phyloP scores from a whole-genome alignment of 2,329 filamentous ascomycete species.

The Penicillium polonicum region DNA sequence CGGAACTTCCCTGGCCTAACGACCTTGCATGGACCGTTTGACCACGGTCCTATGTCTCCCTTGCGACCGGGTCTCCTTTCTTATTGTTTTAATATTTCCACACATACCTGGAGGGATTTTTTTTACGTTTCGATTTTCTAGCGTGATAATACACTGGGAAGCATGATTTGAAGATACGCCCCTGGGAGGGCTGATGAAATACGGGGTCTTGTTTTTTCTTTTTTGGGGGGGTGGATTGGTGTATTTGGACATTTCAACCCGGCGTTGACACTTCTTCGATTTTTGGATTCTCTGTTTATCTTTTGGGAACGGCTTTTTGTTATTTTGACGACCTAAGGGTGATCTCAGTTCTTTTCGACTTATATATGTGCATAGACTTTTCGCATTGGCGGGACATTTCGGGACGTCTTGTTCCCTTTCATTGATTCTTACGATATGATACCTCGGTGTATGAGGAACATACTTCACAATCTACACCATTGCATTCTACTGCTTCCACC shows the following conservation, averaged over 20 bases:
- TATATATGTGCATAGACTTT: constrained; percentile 13
- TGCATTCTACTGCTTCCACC: not conserved
- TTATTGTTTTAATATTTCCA: constrained; percentile 26
- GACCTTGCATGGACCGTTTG: constrained; percentile 11
- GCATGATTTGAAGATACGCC: constrained; percentile 18
- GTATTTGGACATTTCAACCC: not conserved
- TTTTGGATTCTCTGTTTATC: constrained; percentile 8
- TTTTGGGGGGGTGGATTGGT: not conserved
- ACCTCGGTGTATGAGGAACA: constrained; percentile 15
- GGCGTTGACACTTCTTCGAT: constrained; percentile 10
- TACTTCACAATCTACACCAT: constrained; percentile 6
- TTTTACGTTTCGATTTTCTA: constrained; percentile 12
- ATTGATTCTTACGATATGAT: constrained; percentile 25
- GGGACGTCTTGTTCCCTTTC: constrained; percentile 9
- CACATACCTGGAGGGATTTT: constrained; percentile 14
- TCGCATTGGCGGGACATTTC: constrained; percentile 17
- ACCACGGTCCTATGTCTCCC: constrained; percentile 7
- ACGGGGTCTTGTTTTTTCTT: constrained; percentile 3
- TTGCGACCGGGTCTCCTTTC: constrained; percentile 8
- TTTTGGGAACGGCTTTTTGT: constrained; percentile 8
- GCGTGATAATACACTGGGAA: constrained; percentile 24
- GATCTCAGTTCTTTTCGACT: constrained; percentile 7
- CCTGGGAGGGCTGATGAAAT: constrained; percentile 19
- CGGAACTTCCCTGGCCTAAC: not conserved
- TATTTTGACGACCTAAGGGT: constrained; percentile 14